Evolutionary conservation across 2,329 filamentous ascomycete genomes (phyloP).

Genomic region (Pseudogymnoascus sp.): DNA sequence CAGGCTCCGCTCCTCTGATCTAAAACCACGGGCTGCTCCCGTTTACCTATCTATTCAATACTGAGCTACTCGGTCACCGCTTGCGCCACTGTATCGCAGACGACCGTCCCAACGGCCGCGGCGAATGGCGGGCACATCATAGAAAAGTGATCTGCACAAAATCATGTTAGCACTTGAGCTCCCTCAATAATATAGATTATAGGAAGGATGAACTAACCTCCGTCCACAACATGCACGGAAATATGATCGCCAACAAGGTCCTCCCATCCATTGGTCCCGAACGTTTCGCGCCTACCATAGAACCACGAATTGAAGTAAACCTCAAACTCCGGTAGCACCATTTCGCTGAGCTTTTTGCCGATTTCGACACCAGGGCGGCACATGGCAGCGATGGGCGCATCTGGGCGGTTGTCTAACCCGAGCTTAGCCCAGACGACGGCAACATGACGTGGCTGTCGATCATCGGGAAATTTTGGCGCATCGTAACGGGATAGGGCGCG

Average conservation of each 20-base stretch:
- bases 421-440: neutral
- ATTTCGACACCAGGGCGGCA: neutral
- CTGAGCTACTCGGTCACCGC: neutral
- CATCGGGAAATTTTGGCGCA: neutral
- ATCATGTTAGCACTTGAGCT: neutral
- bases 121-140: neutral
- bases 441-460: neutral
- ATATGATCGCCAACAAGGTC: neutral
- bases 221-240: neutral
- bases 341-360: neutral
- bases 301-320: conserved; percentile 2
- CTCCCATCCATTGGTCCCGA: neutral
- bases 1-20: neutral
- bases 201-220: neutral
- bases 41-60: neutral
- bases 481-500: neutral
- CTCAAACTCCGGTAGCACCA: neutral
- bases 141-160: neutral
- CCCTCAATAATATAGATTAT: neutral
- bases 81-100: neutral
- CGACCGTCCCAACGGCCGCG: neutral
- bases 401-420: neutral
- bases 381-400: neutral
- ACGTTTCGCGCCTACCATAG: neutral
- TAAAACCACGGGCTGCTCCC: neutral